Conservation (phyloP, 2,329 filamentous ascomycete species). For the Fusarium kyushuense region DNA sequence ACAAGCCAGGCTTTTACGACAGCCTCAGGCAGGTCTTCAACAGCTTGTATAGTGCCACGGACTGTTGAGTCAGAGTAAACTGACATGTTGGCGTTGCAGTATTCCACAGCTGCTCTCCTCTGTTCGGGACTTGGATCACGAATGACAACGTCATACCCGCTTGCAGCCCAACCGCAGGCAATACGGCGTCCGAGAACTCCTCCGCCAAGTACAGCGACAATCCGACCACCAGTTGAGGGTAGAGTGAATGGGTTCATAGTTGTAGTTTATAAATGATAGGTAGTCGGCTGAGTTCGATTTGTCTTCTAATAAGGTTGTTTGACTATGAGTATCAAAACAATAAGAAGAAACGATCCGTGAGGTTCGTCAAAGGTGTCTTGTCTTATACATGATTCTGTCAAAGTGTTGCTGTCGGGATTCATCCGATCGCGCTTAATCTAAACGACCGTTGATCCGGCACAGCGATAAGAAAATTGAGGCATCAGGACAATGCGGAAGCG, state of each 20-base stretch:
- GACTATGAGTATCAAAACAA: no score
- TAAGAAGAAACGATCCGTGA: background rate
- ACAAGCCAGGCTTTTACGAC: constrained; percentile 15
- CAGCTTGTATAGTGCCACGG: background rate
- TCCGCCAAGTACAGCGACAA: constrained; percentile 3
- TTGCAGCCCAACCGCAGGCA: constrained; percentile 21
- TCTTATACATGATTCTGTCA: background rate
- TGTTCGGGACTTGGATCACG: constrained; percentile 15
- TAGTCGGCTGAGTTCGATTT: no score
- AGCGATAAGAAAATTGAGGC: background rate
- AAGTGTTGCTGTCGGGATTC: background rate
- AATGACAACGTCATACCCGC: constrained; percentile 17
- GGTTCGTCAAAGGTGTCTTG: background rate
- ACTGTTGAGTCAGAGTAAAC: background rate
- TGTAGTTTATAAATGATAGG: rapidly evolving
- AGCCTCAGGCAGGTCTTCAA: background rate
- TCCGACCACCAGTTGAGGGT: background rate
- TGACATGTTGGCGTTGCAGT: constrained; percentile 9
- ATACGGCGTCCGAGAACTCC: constrained; percentile 13
- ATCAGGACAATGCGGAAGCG: background rate
- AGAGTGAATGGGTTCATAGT: constrained; percentile 2
- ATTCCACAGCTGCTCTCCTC: constrained; percentile 5
- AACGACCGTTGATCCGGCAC: background rate
- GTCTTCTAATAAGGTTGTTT: background rate
- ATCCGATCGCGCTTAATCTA: background rate